Conservation (phyloP, 164 flowering plant genomes). For the Piper longum region DNA sequence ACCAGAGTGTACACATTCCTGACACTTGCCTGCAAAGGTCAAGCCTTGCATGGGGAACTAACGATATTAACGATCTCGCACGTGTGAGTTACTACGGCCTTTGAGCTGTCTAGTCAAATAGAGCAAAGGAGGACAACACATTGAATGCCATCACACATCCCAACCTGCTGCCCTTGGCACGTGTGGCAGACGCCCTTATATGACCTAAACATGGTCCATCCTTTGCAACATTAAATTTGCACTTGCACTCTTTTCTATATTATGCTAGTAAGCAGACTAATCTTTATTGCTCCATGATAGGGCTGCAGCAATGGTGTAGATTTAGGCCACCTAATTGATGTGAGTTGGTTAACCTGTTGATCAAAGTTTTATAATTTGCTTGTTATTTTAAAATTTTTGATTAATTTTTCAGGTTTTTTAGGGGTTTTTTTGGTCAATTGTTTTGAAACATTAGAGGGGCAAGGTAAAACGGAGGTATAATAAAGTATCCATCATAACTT, state of each 20-base stretch:
- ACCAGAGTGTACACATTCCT: not conserved
- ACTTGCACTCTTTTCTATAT: too few species aligned
- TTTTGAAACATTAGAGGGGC: too few species aligned
- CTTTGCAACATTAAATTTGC: not conserved
- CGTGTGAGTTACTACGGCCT: not conserved
- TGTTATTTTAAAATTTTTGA: too few species aligned
- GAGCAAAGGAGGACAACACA: not conserved
- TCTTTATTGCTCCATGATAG: not conserved
- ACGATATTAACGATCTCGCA: constrained; percentile 1
- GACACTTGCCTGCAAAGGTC: not conserved
- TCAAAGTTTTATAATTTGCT: too few species aligned
- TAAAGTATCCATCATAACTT: too few species aligned
- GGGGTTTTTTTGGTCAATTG: too few species aligned
- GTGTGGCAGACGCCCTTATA: too few species aligned
- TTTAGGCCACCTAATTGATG: too few species aligned
- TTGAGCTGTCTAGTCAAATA: not conserved
- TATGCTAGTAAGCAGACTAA: not conserved
- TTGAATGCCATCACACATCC: not conserved
- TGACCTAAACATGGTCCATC: not conserved
- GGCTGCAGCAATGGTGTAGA: too few species aligned
- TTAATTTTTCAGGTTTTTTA: too few species aligned
- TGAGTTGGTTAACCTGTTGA: too few species aligned
- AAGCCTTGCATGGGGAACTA: not conserved
- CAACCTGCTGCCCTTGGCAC: not conserved
- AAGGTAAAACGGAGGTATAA: too few species aligned